phyloP scores from a whole-genome alignment of 1,284 basidiomycete genomes.

The Heterobasidion irregulare region DNA sequence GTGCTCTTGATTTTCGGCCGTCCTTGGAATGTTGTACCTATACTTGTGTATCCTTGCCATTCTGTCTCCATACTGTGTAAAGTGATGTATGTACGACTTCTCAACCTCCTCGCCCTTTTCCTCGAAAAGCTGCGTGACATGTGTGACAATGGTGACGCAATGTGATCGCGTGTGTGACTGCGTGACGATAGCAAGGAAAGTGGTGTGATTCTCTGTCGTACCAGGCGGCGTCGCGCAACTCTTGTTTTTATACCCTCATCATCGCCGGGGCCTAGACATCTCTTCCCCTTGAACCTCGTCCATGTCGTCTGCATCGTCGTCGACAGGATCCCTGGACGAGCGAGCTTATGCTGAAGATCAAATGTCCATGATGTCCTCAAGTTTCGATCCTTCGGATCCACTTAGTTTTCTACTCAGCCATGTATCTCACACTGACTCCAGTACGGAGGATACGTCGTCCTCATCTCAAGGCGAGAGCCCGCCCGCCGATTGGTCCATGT shows the following conservation, averaged over 20 bases:
- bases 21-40: neutral
- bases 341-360: neutral
- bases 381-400: constrained; percentile 7
- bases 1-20: neutral
- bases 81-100: neutral
- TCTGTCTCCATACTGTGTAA: neutral
- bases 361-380: neutral
- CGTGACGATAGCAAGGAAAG: neutral
- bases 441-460: constrained; percentile 7
- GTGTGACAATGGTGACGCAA: neutral
- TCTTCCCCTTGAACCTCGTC: neutral
- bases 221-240: neutral
- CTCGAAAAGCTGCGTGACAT: neutral
- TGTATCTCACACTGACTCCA: neutral
- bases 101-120: neutral
- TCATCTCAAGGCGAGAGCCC: constrained; percentile 5
- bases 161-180: neutral
- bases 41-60: neutral
- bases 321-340: neutral
- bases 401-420: constrained; percentile 7
- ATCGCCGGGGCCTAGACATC: neutral
- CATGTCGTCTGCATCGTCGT: neutral
- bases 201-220: neutral
- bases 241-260: neutral
- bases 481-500: constrained; percentile 14